phyloP scores from a whole-genome alignment of 1,284 basidiomycete species.

The Pseudozyma flocculosa region DNA sequence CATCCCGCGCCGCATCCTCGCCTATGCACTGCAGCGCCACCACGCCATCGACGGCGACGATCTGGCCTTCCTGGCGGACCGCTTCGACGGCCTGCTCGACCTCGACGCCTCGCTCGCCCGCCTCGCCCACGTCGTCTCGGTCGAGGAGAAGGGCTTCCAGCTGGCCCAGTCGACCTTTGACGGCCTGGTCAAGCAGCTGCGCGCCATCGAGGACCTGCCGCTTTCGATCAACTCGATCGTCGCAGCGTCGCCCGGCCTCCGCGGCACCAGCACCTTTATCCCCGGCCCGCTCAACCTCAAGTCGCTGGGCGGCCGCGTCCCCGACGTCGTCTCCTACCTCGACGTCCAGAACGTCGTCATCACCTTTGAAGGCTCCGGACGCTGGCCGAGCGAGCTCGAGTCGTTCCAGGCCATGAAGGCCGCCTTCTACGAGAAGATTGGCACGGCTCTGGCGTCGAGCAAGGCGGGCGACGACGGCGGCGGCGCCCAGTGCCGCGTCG shows the following conservation, averaged over 20 bases:
- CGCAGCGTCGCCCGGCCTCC: slow-evolving; percentile 70
- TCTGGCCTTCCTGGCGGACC: slow-evolving; percentile 63
- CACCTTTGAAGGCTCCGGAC: slow-evolving; percentile 72
- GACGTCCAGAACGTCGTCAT: slow-evolving; percentile 62
- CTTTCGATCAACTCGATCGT: slow-evolving; percentile 73
- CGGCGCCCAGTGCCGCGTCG: slow-evolving; percentile 60
- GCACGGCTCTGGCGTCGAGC: slow-evolving; percentile 2
- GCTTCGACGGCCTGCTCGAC: slow-evolving; percentile 68
- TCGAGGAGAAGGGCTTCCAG: slow-evolving; percentile 65
- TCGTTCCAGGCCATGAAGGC: slow-evolving; percentile 94
- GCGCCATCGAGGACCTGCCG: slow-evolving; percentile 73
- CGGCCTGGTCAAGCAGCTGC: slow-evolving; percentile 73
- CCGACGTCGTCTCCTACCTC: slow-evolving; percentile 54
- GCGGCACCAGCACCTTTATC: slow-evolving; percentile 78
- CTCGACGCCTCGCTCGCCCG: slow-evolving; percentile 43
- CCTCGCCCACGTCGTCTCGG: slow-evolving; percentile 56
- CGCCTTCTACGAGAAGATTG: slow-evolving; percentile 66
- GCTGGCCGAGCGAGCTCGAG: slow-evolving; percentile 91
- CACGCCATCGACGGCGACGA: slow-evolving; percentile 66
- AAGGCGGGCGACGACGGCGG: slow-evolving; percentile 28
- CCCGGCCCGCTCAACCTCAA: slow-evolving; percentile 64
- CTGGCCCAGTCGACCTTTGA: slow-evolving; percentile 79
- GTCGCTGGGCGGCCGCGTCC: slow-evolving; percentile 45
- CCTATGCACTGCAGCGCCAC: slow-evolving; percentile 74
- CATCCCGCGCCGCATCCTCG: slow-evolving; percentile 74